A percentile compares a stretch with the other conserved stretches of the same genome.
phyloP scores from a whole-genome alignment of 768 basidiomycete genomes.

The Lactifluus volemus region DNA sequence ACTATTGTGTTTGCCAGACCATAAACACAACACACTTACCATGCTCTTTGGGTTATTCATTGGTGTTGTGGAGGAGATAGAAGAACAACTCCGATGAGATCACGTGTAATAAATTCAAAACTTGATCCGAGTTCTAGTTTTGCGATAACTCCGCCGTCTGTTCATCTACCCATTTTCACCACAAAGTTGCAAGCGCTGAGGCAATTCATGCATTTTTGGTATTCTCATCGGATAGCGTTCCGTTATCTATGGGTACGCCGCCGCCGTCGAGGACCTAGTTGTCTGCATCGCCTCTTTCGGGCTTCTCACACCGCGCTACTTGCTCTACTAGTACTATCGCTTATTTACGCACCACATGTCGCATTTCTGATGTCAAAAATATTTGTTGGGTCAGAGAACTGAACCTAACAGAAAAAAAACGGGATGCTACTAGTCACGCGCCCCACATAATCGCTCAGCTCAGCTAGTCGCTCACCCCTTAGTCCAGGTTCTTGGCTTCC shows the following conservation, averaged over 20 bases:
- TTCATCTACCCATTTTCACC: neutral
- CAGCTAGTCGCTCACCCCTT: neutral
- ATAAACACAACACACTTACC: neutral
- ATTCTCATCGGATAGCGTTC: neutral
- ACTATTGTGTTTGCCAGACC: no score
- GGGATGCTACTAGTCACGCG: neutral
- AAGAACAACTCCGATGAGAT: neutral
- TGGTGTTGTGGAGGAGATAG: neutral
- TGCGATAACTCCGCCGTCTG: neutral
- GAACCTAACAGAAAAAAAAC: neutral
- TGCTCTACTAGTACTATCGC: neutral
- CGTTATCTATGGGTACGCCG: no score
- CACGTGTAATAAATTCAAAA: neutral
- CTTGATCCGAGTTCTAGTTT: no score
- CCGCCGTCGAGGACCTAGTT: neutral
- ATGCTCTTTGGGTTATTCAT: conserved; percentile 18
- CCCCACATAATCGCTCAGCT: neutral
- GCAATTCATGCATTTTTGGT: neutral
- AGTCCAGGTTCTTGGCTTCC: conserved; percentile 9
- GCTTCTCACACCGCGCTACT: neutral
- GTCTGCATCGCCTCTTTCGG: neutral
- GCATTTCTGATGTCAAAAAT: no score
- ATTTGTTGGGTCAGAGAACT: no score
- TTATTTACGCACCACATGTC: neutral
- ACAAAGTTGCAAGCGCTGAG: neutral